Conservation (phyloP, 306 rosid species). For the Lathyrus oleraceus region DNA sequence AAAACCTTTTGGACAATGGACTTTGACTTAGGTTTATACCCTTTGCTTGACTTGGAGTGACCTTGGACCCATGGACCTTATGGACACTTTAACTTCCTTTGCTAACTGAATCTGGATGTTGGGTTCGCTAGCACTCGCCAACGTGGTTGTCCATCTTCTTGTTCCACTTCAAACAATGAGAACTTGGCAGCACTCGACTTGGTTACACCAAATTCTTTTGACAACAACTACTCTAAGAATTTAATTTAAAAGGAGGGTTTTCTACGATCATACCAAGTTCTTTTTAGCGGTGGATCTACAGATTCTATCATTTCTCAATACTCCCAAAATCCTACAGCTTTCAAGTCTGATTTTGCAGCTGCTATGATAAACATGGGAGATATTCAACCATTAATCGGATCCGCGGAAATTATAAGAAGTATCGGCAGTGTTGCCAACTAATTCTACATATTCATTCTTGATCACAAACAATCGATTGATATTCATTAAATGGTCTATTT, state of each 20-base stretch:
- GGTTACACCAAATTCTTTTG: slow-evolving; percentile 63
- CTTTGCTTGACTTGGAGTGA: too few relatives aligned
- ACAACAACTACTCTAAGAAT: slow-evolving; percentile 58
- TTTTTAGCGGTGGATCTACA: slow-evolving; percentile 40
- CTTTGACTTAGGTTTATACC: too few relatives aligned
- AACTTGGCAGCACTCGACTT: slow-evolving; percentile 55
- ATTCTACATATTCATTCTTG: neutral
- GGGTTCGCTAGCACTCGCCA: slow-evolving; percentile 47
- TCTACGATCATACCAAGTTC: slow-evolving; percentile 50
- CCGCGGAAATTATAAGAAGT: slow-evolving; percentile 35
- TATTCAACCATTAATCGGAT: slow-evolving; percentile 25
- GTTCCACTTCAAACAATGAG: slow-evolving; percentile 2
- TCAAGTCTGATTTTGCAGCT: slow-evolving; percentile 42
- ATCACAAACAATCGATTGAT: too few relatives aligned
- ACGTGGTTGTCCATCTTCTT: slow-evolving; percentile 43
- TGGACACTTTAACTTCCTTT: too few relatives aligned
- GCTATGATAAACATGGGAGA: slow-evolving; percentile 51
- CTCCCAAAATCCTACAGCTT: slow-evolving; percentile 34
- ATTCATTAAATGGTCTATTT: too few relatives aligned
- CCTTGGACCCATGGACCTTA: too few relatives aligned
- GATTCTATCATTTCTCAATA: slow-evolving; percentile 35
- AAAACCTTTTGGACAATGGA: too few relatives aligned
- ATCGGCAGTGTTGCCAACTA: slow-evolving; percentile 35
- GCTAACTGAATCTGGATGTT: too few relatives aligned
- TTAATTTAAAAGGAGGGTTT: slow-evolving; percentile 60